These are phyloP conservation scores for Leishmania arabica DNA, from an alignment of 208 protist species.

Conservation along the genomic window DNA sequence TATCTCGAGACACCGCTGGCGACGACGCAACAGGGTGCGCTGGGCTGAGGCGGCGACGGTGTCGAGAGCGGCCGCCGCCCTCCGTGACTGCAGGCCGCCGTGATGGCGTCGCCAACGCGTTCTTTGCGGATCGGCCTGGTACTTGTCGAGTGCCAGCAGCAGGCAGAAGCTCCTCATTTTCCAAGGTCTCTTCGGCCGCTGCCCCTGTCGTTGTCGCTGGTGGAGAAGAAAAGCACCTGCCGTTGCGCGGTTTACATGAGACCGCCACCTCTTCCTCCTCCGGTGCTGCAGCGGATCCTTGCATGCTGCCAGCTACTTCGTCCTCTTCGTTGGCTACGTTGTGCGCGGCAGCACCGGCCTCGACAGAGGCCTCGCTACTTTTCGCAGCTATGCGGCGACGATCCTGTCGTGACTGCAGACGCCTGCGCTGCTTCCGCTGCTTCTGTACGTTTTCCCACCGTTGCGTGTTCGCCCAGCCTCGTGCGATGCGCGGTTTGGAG, in stretches of 20 bases:
- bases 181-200: background rate
- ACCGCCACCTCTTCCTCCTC: background rate
- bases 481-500: background rate
- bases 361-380: background rate
- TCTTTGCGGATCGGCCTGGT: background rate
- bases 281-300: background rate
- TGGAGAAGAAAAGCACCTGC: background rate
- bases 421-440: background rate
- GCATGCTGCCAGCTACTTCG: background rate
- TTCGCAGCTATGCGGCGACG: background rate
- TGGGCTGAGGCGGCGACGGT: constrained; percentile 6
- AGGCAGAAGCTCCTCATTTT: background rate
- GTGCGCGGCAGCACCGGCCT: background rate
- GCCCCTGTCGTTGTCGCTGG: background rate
- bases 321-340: background rate
- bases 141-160: background rate
- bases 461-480: background rate
- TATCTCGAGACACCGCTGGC: background rate
- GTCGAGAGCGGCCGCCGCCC: background rate
- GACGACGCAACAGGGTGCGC: constrained; percentile 1
- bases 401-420: background rate
- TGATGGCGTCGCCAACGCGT: background rate
- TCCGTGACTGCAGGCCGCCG: background rate
- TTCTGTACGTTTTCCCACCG: background rate
- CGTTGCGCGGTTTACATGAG: background rate